Evolutionary conservation across 2,329 filamentous ascomycete genomes (phyloP), one percentile per base, ranked within the genome.

Genomic region (Neonectria faginata): DNA sequence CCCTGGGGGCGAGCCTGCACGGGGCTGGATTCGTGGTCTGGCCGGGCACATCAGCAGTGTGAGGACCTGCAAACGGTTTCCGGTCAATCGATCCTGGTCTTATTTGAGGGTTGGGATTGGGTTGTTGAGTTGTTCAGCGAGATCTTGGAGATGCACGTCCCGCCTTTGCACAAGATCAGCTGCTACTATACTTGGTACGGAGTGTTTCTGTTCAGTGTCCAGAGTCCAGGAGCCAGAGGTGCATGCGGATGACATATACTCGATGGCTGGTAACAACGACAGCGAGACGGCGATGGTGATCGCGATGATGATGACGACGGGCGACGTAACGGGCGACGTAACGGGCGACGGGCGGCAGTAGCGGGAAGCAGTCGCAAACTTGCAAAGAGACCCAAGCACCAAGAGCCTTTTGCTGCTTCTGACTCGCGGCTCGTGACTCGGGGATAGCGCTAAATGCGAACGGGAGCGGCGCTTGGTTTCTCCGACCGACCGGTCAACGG

Each of bases 21-120:
- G 61, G 51, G 61, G 60, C 53, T 68, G 67, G 70, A 73, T 70
- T 73, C 62, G 69, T 73, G 70, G 72, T 73, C 67, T 66, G 44
- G 47, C 51, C 56, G 55, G 48, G 60, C 25, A 45, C 36, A 29
- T 25, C 60, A 63, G 29, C 16, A 55, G n/a, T 18, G 29, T 64
- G 52, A 61, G 41, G 55, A 65, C 64, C 60, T 44, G 55, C 52
- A 67, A 65, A 52, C 56, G 64, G 66, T 63, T 63, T 58, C 60
- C 54, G 52, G 58, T 22, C 42, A 56, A 58, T 48, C 31, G 52
- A 48, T 44, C 39, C 44, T 27, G 31, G 44, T 7, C 11, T 27
- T 41, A 45, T 27, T 48, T 54, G 44, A 42, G 45, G 48, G 33
- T 39, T 44, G n/a, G 55, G 52, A 39, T 51, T 25, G 27, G 22